A percentile compares a stretch with the other conserved stretches of the same genome.
These are phyloP conservation scores for Meyerozyma carpophila DNA, from an alignment of 1,139 yeast genomes.

Conservation along the genomic window DNA sequence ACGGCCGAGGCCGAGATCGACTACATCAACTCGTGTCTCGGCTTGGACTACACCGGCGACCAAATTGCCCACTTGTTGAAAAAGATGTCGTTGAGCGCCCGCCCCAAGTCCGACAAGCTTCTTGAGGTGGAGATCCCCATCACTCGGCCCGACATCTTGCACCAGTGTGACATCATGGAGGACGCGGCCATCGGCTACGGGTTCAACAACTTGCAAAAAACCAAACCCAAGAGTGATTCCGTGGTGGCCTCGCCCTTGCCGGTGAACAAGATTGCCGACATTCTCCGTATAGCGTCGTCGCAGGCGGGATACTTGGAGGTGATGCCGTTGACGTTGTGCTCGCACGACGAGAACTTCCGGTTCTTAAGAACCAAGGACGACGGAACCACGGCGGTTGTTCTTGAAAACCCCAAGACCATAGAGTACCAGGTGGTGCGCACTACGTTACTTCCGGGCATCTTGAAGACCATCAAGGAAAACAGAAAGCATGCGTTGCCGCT, in stretches of 20 bases:
- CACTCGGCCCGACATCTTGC: constrained; percentile 93
- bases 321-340: constrained; percentile 89
- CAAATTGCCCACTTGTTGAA: constrained; percentile 65
- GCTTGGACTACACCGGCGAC: constrained; percentile 63
- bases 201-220: constrained; percentile 78
- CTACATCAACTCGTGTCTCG: constrained; percentile 90
- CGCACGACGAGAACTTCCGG: constrained; percentile 94
- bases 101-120: constrained; percentile 48
- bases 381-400: constrained; percentile 70
- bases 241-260: constrained; percentile 87
- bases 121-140: constrained; percentile 78
- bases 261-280: constrained; percentile 85
- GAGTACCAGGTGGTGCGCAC: constrained; percentile 99
- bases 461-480: constrained; percentile 93
- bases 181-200: constrained; percentile 98
- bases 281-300: constrained; percentile 83
- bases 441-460: constrained; percentile 85
- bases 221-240: constrained; percentile 75
- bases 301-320: constrained; percentile 97
- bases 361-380: constrained; percentile 76
- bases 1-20: constrained; percentile 67
- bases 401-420: constrained; percentile 92
- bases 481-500: constrained; percentile 94
- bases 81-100: constrained; percentile 78
- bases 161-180: constrained; percentile 98